A percentile compares a stretch with the other conserved stretches of the same genome.
These are phyloP conservation scores for Xylaria sp. DNA, from an alignment of 2,329 filamentous ascomycete species.

Conservation along the genomic window DNA sequence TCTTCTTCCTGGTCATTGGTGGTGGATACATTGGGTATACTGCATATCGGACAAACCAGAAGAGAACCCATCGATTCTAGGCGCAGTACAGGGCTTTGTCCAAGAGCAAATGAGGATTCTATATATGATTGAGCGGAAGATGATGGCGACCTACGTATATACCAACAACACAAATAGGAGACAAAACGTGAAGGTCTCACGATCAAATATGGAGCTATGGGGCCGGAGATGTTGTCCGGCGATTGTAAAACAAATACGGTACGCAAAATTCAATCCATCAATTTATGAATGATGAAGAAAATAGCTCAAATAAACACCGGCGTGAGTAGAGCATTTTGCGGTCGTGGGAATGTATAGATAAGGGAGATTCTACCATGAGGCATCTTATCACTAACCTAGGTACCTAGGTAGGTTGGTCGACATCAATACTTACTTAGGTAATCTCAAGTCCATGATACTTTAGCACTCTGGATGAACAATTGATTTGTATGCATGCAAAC, in stretches of 20 bases:
- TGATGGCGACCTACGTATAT: constrained; percentile 39
- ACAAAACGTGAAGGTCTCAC: constrained; percentile 36
- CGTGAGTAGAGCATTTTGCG: not conserved
- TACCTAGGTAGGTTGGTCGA: not conserved
- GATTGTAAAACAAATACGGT: constrained; percentile 45
- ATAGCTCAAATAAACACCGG: not conserved
- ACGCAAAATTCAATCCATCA: constrained; percentile 39
- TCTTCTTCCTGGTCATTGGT: constrained; percentile 75
- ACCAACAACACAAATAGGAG: constrained; percentile 38
- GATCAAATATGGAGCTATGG: constrained; percentile 36
- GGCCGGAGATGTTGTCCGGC: constrained; percentile 40
- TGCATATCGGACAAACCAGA: constrained; percentile 75
- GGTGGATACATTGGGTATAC: constrained; percentile 89
- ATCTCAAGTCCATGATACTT: not conserved
- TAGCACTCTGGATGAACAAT: not conserved
- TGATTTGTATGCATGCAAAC: not conserved
- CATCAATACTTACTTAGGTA: constrained; percentile 1
- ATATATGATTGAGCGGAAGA: constrained; percentile 25
- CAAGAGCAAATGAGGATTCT: constrained; percentile 3
- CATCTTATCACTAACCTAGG: not conserved
- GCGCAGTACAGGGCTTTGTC: constrained; percentile 1
- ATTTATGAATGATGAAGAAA: constrained; percentile 37
- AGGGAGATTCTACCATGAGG: not conserved
- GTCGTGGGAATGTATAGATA: not conserved
- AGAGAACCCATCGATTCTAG: constrained; percentile 68